Base-by-base conservation (phyloP, 2,329 filamentous ascomycete species). In the Sporothrix phasma region DNA sequence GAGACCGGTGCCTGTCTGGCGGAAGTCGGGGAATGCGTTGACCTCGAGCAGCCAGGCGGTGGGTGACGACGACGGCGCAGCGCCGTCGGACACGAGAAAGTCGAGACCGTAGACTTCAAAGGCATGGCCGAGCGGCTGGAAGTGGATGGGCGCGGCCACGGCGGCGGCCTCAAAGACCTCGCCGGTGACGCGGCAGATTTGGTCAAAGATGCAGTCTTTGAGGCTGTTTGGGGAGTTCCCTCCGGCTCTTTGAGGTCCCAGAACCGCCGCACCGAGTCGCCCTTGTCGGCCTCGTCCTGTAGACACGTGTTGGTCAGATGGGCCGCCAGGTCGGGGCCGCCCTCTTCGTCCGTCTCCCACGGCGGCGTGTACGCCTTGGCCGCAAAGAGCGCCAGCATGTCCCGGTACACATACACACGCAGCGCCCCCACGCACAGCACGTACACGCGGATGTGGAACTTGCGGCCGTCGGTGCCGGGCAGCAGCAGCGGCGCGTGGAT, bases 281-380 rank as follows among this genome's bases (percentile, higher is more conserved):
- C 85, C 86, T 67, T 85, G 83, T 66, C 75, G 5, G 79, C 74
- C 51, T 74, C 79, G 62, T 83, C 81, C 74, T 97, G 94, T 1
- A 97, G 84, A 74, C 94, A 99, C 2, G 94, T 97, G 74, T 99
- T 99, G 51, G 94, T 99, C 3, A 99, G 81, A 73, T 97, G 94
- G 0, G 86, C 81, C 59, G 85, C 84, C 5, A 96, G 83, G 69
- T 88, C 81, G 6, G 76, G 71, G 7, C 73, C 71, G 31, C 73
- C 71, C 34, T 76, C 73, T 24, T 76, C 75, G 5, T 71, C 63
- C 2, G 68, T 61, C 31, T 68, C 68, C 75, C 81, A 82, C 0
- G 92, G 93, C 0, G 88, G 73, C 0, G 75, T 71, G 76, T 97
- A 99, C 0, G 85, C 75, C 67, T 84, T 83, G 10, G 85, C 87